Percentiles rank a stretch among this genome's conserved stretches.
Conservation (phyloP, 139 green algal species). For the Nannochloris sp. region DNA sequence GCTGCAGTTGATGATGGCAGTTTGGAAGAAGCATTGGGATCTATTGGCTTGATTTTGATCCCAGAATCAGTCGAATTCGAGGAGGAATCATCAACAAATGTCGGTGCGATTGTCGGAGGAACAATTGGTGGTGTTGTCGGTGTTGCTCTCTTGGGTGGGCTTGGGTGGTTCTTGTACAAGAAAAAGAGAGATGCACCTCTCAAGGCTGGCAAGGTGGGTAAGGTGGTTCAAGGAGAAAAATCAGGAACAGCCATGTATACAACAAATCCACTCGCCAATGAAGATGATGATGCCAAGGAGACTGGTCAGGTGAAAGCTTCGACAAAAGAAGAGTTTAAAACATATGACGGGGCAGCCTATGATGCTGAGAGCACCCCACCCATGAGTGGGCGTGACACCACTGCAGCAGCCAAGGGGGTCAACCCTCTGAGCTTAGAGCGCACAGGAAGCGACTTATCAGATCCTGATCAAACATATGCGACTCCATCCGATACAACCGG, state of each 20-base stretch:
- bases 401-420: background rate
- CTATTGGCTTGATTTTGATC: conserved; percentile 11
- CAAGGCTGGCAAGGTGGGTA: background rate
- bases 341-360: background rate
- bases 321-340: background rate
- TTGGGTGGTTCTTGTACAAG: background rate
- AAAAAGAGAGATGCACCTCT: conserved; percentile 6
- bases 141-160: background rate
- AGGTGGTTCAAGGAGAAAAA: background rate
- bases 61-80: conserved; percentile 6
- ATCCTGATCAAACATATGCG: conserved; percentile 4
- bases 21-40: conserved; percentile 5
- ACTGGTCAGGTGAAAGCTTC: background rate
- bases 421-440: background rate
- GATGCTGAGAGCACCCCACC: background rate
- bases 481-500: conserved; percentile 2
- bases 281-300: background rate
- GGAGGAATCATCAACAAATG: background rate
- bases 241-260: conserved; percentile 5
- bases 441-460: background rate
- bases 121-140: conserved; percentile 1
- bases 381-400: background rate
- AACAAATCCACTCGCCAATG: background rate
- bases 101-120: conserved; percentile 18
- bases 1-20: conserved; percentile 3